phyloP scores from a whole-genome alignment of 2,329 filamentous ascomycete genomes.

The Aspergillus bombycis region DNA sequence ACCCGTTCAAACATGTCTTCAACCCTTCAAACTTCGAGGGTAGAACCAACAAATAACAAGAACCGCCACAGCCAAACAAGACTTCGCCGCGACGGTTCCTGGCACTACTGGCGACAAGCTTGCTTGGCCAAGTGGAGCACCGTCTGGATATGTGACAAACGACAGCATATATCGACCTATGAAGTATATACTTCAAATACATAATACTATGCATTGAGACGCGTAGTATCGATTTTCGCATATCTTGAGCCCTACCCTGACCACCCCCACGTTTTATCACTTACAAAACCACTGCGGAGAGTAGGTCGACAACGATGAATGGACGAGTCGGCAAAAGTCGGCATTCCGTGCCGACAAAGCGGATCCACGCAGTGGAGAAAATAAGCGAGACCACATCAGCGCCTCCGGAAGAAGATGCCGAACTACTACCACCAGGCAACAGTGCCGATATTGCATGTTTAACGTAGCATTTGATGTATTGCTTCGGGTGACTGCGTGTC shows the following conservation, averaged over 20 bases:
- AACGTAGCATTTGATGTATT: too few species aligned
- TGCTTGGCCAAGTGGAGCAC: conserved; percentile 5
- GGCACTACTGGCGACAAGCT: conserved; percentile 8
- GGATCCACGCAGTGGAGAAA: neutral
- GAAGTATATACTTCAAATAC: neutral
- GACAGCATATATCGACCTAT: too few species aligned
- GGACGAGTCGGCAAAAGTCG: neutral
- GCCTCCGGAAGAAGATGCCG: conserved; percentile 1
- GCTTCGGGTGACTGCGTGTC: too few species aligned
- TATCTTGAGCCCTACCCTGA: neutral
- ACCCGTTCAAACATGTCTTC: neutral
- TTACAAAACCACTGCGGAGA: neutral
- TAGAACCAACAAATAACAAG: neutral
- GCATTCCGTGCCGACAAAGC: neutral
- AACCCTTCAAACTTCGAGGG: neutral
- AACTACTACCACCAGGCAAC: neutral
- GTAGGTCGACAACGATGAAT: neutral
- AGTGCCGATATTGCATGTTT: neutral
- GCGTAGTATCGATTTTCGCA: neutral
- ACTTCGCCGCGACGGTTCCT: neutral
- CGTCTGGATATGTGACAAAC: neutral
- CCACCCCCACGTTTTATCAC: neutral
- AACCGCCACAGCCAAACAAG: neutral
- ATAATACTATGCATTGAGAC: neutral
- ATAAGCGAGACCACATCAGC: neutral